Conservation (phyloP, 192 early-diverging fungal genomes). For the Dissophora ornata region DNA sequence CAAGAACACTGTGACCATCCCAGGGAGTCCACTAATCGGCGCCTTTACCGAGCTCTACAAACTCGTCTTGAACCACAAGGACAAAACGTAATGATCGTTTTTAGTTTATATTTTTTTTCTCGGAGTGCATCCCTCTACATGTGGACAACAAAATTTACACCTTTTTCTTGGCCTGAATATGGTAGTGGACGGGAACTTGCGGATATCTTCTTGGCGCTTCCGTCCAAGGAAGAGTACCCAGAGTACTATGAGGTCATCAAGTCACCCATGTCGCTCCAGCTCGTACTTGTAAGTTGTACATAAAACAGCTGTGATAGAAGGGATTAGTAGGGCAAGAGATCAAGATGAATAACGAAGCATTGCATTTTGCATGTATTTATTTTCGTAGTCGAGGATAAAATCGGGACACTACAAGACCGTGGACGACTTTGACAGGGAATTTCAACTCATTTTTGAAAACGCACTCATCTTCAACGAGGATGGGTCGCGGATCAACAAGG, state of each 20-base stretch:
- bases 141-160: background rate
- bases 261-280: conserved; percentile 80
- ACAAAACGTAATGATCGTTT: conserved; percentile 61
- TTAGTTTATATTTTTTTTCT: background rate
- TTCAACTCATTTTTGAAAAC: conserved; percentile 87
- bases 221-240: conserved; percentile 81
- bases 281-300: conserved; percentile 66
- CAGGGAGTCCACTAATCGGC: conserved; percentile 22
- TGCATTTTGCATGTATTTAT: too few species aligned
- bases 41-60: conserved; percentile 58
- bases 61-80: conserved; percentile 55
- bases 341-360: background rate
- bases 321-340: too few species aligned
- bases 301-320: too few species aligned
- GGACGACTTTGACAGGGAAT: conserved; percentile 81
- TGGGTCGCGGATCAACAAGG: conserved; percentile 83
- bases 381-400: conserved; percentile 73
- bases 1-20: conserved; percentile 25
- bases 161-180: background rate
- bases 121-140: too few species aligned
- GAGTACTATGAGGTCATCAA: conserved; percentile 91
- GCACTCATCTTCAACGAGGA: conserved; percentile 90
- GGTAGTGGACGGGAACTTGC: conserved; percentile 70
- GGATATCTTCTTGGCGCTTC: conserved; percentile 84
- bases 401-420: conserved; percentile 73